Percentiles rank a stretch among this genome's conserved stretches.
phyloP scores from a whole-genome alignment of 2,329 filamentous ascomycete genomes.

The Ophiostoma quercus region DNA sequence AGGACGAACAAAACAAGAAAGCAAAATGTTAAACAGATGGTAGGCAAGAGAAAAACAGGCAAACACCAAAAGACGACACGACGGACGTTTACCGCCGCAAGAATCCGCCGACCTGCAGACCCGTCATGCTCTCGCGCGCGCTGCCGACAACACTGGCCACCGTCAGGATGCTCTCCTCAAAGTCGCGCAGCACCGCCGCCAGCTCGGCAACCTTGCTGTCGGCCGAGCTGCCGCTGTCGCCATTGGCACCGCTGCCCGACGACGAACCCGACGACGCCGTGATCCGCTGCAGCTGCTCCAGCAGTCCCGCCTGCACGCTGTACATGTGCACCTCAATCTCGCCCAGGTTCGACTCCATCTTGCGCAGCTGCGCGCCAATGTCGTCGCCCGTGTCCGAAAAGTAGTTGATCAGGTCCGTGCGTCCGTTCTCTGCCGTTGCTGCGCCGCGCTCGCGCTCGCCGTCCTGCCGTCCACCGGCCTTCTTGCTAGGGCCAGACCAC shows the following conservation, averaged over 20 bases:
- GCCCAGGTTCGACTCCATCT: constrained; percentile 53
- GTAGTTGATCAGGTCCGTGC: constrained; percentile 55
- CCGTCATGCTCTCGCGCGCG: constrained; percentile 56
- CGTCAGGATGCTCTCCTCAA: constrained; percentile 59
- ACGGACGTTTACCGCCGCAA: constrained; percentile 32
- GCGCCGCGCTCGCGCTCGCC: constrained; percentile 35
- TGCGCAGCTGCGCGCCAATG: constrained; percentile 52
- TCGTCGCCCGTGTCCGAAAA: constrained; percentile 60
- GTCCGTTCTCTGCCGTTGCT: constrained; percentile 38
- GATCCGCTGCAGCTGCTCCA: constrained; percentile 54
- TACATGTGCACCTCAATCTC: constrained; percentile 63
- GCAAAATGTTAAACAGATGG: background rate
- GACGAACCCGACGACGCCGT: constrained; percentile 27
- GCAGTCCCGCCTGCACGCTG: constrained; percentile 55
- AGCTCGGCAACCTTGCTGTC: constrained; percentile 49
- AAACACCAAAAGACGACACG: background rate
- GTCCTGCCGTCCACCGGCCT: constrained; percentile 29
- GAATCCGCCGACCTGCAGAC: constrained; percentile 49
- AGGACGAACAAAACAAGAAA: background rate
- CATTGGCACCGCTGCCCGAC: constrained; percentile 30
- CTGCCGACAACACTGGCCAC: constrained; percentile 57
- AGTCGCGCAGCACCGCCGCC: constrained; percentile 56
- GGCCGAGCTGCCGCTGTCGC: constrained; percentile 34
- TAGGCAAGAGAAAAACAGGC: background rate
- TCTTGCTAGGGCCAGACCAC: constrained; percentile 38